Base-by-base conservation (phyloP, 2,329 filamentous ascomycete species). In the Decorospora gaudefroyi region DNA sequence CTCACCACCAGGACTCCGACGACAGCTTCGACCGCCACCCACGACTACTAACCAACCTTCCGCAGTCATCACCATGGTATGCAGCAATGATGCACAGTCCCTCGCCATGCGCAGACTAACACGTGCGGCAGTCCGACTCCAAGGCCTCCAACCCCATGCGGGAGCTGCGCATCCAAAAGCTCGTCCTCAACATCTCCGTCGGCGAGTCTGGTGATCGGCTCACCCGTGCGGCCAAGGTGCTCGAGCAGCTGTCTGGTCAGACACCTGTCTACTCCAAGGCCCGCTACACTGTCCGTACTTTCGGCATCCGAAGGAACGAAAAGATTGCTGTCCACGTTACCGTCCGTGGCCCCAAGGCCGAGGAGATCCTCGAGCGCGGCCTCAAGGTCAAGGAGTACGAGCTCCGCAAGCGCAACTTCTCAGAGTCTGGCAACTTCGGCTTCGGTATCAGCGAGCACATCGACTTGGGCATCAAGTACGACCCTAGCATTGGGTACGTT, bases 301-400 rank as follows among this genome's bases (percentile, higher is more conserved):
- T 99, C 80, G 93, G 93, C 87, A 99, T 99, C 85, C 92, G 93
- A 78, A 92, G 93, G 90, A 99, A 99, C 88, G 93, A 99, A 79
- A 69, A 69, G 88, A 99, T 99, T 74, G 82, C 93, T 65, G 93
- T 99, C 67, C 93, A 99, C 83, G 93, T 99, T 74, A 99, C 93
- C 74, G 91, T 99, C 80, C 93, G 93, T 76, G 93, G 93, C 74
- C 91, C 93, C 79, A 96, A 89, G 87, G 93, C 93, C 58, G 93
- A 99, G 85, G 93, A 99, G 81, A 99, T 99, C 73, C 87, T 99
- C 74, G 93, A 99, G 89, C 92, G 93, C 85, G 93, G 93, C 76
- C 88, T 99, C 76, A 99, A 99, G 87, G 93, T 99, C 86, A 99
- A 99, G 90, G 93, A 99, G 82, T 99, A 99, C 83, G 93, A 99